These are phyloP conservation scores for Chaetomiaceae sp. DNA, from an alignment of 2,329 filamentous ascomycete genomes.

Conservation along the genomic window DNA sequence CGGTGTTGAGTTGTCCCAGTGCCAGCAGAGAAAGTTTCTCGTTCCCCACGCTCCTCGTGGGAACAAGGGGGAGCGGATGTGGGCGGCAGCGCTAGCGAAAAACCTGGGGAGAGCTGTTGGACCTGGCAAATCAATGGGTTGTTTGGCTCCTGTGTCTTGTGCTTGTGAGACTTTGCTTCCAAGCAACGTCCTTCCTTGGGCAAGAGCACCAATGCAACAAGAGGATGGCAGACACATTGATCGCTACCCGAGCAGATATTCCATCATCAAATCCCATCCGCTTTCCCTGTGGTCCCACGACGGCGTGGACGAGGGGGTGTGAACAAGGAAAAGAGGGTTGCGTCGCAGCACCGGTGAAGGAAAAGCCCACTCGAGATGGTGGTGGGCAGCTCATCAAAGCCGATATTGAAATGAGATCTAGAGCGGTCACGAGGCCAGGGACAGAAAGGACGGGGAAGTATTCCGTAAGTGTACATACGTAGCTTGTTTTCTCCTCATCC, in stretches of 20 bases:
- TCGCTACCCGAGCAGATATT: neutral
- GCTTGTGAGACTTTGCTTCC: neutral
- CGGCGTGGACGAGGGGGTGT: neutral
- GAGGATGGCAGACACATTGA: neutral
- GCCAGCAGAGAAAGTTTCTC: neutral
- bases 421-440: slow-evolving; percentile 14
- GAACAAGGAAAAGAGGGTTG: slow-evolving; percentile 1
- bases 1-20: neutral
- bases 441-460: neutral
- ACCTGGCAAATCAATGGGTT: neutral
- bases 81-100: neutral
- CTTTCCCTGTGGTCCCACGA: slow-evolving; percentile 6
- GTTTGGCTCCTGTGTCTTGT: slow-evolving; percentile 4
- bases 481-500: neutral
- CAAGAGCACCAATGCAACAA: neutral
- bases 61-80: slow-evolving; percentile 10
- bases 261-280: slow-evolving; percentile 2
- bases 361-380: neutral
- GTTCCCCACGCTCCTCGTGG: slow-evolving; percentile 12
- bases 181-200: neutral
- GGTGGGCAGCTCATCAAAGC: slow-evolving; percentile 13
- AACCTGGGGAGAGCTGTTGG: neutral
- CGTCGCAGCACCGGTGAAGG: slow-evolving; percentile 16
- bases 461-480: too few relatives aligned
- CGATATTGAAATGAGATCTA: slow-evolving; percentile 15